These are phyloP conservation scores for Verbascum thapsus DNA, from an alignment of 257 asterid genomes.

Conservation along the genomic window DNA sequence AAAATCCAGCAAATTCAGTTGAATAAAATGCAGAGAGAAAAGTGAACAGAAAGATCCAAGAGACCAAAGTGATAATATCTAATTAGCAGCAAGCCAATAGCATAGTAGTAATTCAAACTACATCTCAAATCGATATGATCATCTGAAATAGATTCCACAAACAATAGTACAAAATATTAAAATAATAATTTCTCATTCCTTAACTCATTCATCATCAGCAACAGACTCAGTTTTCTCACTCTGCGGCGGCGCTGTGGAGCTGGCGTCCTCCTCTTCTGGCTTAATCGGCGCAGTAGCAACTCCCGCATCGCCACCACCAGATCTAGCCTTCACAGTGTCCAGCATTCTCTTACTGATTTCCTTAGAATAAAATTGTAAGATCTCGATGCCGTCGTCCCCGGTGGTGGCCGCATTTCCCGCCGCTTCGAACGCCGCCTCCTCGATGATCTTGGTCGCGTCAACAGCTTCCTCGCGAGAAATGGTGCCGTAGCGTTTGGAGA, in stretches of 20 bases:
- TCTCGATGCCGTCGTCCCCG: conserved; percentile 76
- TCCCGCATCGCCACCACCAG: conserved; percentile 51
- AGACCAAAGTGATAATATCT: conserved; percentile 21
- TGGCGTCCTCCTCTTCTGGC: conserved; percentile 47
- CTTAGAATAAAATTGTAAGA: conserved; percentile 77
- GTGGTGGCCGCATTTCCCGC: conserved; percentile 46
- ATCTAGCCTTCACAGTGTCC: conserved; percentile 79
- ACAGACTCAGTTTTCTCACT: conserved; percentile 53
- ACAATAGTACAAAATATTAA: neutral
- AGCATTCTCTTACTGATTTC: conserved; percentile 86
- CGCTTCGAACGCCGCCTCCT: conserved; percentile 64
- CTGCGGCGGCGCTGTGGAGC: conserved; percentile 53
- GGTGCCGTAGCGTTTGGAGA: conserved; percentile 87
- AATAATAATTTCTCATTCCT: conserved; percentile 13
- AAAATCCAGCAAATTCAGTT: neutral
- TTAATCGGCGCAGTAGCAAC: conserved; percentile 32
- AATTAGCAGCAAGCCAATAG: conserved; percentile 21
- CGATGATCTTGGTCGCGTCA: conserved; percentile 58
- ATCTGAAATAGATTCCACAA: conserved; percentile 16
- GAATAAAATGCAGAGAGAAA: neutral
- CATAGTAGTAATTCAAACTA: conserved; percentile 2
- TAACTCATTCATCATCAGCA: conserved; percentile 44
- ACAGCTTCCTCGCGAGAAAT: conserved; percentile 69
- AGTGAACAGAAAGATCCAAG: neutral
- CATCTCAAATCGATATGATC: conserved; percentile 29